phyloP scores from a whole-genome alignment of 805 yeast species.

The Hanseniaspora vineae region DNA sequence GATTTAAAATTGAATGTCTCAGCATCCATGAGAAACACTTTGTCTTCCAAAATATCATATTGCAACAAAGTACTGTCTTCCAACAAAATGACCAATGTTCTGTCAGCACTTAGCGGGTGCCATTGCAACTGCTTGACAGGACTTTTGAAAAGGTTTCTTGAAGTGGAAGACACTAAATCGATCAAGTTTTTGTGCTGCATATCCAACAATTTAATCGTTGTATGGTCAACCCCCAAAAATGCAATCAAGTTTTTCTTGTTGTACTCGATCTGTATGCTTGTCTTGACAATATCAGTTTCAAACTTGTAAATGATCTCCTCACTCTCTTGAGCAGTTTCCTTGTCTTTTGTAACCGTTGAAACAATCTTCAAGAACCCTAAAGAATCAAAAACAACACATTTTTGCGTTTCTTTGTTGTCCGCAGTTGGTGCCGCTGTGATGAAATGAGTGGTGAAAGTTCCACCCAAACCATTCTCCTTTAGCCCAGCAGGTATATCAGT shows the following conservation, averaged over 20 bases:
- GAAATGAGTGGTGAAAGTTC: not conserved
- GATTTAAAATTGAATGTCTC: not conserved
- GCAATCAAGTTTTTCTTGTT: constrained; percentile 3
- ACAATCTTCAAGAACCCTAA: not conserved
- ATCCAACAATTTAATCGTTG: constrained; percentile 5
- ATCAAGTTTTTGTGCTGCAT: constrained; percentile 8
- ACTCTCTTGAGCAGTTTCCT: constrained; percentile 6
- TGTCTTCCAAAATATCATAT: constrained; percentile 13
- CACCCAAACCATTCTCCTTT: not conserved
- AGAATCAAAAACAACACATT: not conserved
- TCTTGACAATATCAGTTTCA: not conserved
- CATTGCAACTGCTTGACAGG: constrained; percentile 29
- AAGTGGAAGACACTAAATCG: not conserved
- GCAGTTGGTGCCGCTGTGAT: not conserved
- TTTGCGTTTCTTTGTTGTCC: not conserved
- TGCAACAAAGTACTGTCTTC: constrained; percentile 13
- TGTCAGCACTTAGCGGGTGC: constrained; percentile 26
- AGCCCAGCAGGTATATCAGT: too few species aligned
- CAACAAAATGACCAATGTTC: constrained; percentile 1
- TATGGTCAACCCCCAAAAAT: not conserved
- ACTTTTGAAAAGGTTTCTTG: not conserved
- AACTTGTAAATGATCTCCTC: constrained; percentile 12
- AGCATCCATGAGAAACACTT: not conserved
- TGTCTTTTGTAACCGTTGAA: constrained; percentile 1
- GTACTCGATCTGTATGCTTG: not conserved